phyloP scores from a whole-genome alignment of 2,329 filamentous ascomycete species.

The Phaeosphaeria sp. region DNA sequence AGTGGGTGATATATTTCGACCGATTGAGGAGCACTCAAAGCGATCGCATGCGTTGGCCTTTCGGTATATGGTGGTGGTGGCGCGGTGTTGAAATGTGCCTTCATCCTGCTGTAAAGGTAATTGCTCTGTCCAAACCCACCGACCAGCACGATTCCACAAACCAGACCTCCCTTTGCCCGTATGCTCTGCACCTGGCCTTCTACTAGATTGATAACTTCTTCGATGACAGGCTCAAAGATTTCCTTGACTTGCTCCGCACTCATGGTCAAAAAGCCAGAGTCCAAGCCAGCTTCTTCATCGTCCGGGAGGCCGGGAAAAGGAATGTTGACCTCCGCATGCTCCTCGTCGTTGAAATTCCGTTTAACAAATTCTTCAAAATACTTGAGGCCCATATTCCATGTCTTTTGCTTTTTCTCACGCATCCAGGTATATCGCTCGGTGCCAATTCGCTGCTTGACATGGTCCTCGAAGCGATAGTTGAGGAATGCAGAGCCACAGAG shows the following conservation, averaged over 20 bases:
- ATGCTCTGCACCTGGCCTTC: constrained; percentile 54
- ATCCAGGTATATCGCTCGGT: constrained; percentile 73
- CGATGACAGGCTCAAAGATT: constrained; percentile 77
- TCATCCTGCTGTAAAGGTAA: constrained; percentile 73
- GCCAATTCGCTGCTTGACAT: constrained; percentile 72
- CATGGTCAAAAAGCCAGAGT: constrained; percentile 79
- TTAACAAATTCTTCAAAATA: constrained; percentile 89
- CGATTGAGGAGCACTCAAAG: constrained; percentile 59
- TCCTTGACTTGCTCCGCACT: constrained; percentile 71
- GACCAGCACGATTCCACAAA: constrained; percentile 76
- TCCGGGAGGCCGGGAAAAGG: constrained; percentile 79
- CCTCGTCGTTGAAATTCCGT: constrained; percentile 80
- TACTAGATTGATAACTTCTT: constrained; percentile 54
- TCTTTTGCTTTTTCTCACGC: constrained; percentile 78
- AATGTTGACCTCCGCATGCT: constrained; percentile 77
- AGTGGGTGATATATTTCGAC: constrained; percentile 84
- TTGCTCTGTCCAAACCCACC: constrained; percentile 83
- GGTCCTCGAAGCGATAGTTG: constrained; percentile 81
- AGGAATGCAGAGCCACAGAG: constrained; percentile 80
- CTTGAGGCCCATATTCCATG: constrained; percentile 73
- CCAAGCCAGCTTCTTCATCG: constrained; percentile 75
- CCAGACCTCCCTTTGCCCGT: constrained; percentile 46
- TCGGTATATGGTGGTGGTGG: constrained; percentile 68
- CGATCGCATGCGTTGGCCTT: constrained; percentile 69
- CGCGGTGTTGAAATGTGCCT: constrained; percentile 67